These are phyloP conservation scores for Pichia kluyveri DNA, from an alignment of 805 yeast species.

Conservation along the genomic window DNA sequence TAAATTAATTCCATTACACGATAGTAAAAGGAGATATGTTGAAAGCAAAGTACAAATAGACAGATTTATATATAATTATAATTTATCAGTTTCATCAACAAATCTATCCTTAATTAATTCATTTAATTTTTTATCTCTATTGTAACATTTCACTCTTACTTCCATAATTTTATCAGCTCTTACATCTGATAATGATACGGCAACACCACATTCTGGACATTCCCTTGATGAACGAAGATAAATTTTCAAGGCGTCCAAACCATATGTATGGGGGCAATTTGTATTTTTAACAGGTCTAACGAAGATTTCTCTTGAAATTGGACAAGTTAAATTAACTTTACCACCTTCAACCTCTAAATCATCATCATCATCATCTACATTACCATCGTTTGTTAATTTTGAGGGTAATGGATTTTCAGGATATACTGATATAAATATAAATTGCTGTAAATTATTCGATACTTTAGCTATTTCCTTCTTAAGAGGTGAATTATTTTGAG, in stretches of 20 bases:
- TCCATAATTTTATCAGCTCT: conserved; percentile 13
- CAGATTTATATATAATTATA: background rate
- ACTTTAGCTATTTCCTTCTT: background rate
- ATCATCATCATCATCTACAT: conserved; percentile 32
- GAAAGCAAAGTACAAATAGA: background rate
- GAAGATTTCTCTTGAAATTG: conserved; percentile 47
- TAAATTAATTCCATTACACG: background rate
- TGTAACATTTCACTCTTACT: conserved; percentile 7
- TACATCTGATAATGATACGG: background rate
- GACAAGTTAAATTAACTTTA: conserved; percentile 56
- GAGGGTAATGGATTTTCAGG: conserved; percentile 59
- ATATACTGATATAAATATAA: conserved; percentile 40
- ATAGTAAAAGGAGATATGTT: background rate
- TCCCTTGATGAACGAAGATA: conserved; percentile 22
- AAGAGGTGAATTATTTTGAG: no score
- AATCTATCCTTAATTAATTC: conserved; percentile 3
- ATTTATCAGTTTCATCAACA: conserved; percentile 6
- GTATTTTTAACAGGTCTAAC: conserved; percentile 45
- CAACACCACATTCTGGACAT: conserved; percentile 53
- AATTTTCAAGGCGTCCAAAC: conserved; percentile 33
- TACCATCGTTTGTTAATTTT: conserved; percentile 23
- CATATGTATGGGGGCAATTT: conserved; percentile 57
- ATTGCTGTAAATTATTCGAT: conserved; percentile 17
- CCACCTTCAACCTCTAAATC: conserved; percentile 67
- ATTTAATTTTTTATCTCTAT: conserved; percentile 6